phyloP scores from a whole-genome alignment of 306 rosid genomes.

The Benincasa hispida region DNA sequence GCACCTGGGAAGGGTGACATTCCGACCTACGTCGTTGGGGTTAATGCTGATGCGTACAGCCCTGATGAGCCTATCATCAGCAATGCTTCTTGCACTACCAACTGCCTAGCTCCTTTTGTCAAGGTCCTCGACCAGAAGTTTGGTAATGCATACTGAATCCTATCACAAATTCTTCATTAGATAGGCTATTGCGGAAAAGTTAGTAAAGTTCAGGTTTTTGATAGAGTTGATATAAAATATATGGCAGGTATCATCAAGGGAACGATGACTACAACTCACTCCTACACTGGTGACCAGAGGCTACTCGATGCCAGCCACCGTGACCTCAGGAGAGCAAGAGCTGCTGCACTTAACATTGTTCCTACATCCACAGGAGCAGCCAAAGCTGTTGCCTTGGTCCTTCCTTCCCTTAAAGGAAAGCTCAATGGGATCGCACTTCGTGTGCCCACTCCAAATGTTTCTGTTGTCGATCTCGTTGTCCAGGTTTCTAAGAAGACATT shows the following conservation, averaged over 20 bases:
- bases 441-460: constrained; percentile 95
- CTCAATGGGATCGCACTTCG: constrained; percentile 91
- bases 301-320: constrained; percentile 99
- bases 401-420: constrained; percentile 82
- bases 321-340: constrained; percentile 86
- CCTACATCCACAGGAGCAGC: constrained; percentile 99
- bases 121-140: constrained; percentile 94
- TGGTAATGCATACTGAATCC: constrained; percentile 28
- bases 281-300: constrained; percentile 98
- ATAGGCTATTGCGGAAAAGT: background rate
- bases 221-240: background rate
- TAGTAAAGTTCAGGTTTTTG: background rate
- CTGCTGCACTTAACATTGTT: constrained; percentile 92
- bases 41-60: constrained; percentile 63
- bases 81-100: constrained; percentile 99
- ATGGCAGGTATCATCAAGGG: constrained; percentile 79
- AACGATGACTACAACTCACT: constrained; percentile 96
- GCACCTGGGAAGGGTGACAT: constrained; percentile 99
- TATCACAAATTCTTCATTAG: background rate
- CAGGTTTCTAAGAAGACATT: constrained; percentile 89
- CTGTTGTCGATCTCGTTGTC: constrained; percentile 88
- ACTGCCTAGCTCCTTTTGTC: constrained; percentile 98
- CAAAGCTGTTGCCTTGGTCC: constrained; percentile 94
- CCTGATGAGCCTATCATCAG: constrained; percentile 72
- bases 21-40: constrained; percentile 95